These are phyloP conservation scores for Talaromyces ruber DNA, from an alignment of 495 filamentous ascomycete genomes.

Conservation along the genomic window DNA sequence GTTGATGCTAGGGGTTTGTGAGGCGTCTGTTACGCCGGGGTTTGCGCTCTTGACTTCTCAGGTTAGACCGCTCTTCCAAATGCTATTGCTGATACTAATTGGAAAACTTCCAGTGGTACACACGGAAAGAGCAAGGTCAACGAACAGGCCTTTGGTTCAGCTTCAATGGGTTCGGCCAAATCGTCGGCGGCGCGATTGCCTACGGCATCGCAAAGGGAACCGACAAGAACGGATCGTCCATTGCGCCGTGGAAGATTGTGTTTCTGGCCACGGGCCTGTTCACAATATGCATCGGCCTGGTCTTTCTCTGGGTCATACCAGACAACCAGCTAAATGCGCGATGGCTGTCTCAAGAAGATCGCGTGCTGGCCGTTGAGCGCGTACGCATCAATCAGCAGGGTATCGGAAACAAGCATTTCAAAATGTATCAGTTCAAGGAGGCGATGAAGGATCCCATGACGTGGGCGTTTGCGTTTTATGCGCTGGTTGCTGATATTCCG, in stretches of 20 bases:
- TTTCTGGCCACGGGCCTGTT: slow-evolving; percentile 59
- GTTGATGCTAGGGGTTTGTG: slow-evolving; percentile 52
- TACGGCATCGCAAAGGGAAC: slow-evolving; percentile 58
- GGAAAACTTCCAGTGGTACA: slow-evolving; percentile 49
- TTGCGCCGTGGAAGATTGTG: slow-evolving; percentile 59
- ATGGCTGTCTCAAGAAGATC: slow-evolving; percentile 56
- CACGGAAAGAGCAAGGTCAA: slow-evolving; percentile 47
- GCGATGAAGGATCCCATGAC: slow-evolving; percentile 52
- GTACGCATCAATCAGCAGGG: slow-evolving; percentile 59
- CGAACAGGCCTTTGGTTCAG: slow-evolving; percentile 56
- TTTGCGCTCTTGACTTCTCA: slow-evolving; percentile 55
- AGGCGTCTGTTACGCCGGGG: slow-evolving; percentile 54
- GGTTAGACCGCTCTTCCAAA: slow-evolving; percentile 11
- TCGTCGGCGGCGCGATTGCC: slow-evolving; percentile 53
- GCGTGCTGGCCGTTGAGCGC: slow-evolving; percentile 49
- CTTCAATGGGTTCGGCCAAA: slow-evolving; percentile 53
- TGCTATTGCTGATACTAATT: background rate
- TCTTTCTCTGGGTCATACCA: slow-evolving; percentile 57
- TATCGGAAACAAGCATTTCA: slow-evolving; percentile 62
- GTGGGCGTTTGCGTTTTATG: slow-evolving; percentile 58
- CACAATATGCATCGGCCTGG: slow-evolving; percentile 45
- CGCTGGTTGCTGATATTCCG: slow-evolving; percentile 53
- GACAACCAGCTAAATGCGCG: slow-evolving; percentile 63
- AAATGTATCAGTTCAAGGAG: slow-evolving; percentile 53
- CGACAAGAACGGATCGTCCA: slow-evolving; percentile 37